Evolutionary conservation across 176 grass and related monocot species (phyloP).

Genomic region (Aegilops speltoides): DNA sequence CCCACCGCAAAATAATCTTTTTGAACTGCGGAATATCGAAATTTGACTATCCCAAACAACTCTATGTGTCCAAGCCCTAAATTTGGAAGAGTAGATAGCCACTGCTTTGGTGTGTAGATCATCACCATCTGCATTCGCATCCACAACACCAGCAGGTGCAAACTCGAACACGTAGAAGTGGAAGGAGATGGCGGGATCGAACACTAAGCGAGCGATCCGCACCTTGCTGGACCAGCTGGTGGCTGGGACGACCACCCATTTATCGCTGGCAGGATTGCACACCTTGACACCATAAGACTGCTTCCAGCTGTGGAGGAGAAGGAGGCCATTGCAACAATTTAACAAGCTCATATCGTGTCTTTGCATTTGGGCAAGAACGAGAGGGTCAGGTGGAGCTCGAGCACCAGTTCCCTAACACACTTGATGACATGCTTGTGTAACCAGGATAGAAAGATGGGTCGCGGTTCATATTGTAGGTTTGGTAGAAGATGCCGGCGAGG

Average conservation of each 20-base stretch:
- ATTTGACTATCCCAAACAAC: too few relatives aligned
- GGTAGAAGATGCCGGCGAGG: too few relatives aligned
- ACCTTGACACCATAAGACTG: neutral
- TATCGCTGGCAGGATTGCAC: neutral
- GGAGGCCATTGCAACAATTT: neutral
- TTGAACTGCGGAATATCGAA: neutral
- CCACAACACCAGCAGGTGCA: neutral
- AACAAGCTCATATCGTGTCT: neutral
- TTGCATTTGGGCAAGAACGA: neutral
- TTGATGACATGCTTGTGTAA: too few relatives aligned
- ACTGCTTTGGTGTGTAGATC: neutral
- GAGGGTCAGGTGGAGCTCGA: neutral
- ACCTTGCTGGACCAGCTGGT: neutral
- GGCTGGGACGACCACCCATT: neutral
- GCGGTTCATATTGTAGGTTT: too few relatives aligned
- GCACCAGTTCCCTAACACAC: neutral
- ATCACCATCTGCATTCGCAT: too few relatives aligned
- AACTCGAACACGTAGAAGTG: conserved; percentile 12
- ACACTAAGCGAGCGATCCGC: neutral
- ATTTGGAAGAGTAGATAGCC: neutral
- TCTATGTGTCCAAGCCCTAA: neutral
- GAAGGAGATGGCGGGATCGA: neutral
- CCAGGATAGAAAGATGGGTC: neutral
- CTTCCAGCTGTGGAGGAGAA: neutral
- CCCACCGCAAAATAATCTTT: neutral